Evolutionary conservation across 2,329 filamentous ascomycete species (phyloP), one percentile per base, ranked within the genome.

Genomic region (Myrmaecium sp.): DNA sequence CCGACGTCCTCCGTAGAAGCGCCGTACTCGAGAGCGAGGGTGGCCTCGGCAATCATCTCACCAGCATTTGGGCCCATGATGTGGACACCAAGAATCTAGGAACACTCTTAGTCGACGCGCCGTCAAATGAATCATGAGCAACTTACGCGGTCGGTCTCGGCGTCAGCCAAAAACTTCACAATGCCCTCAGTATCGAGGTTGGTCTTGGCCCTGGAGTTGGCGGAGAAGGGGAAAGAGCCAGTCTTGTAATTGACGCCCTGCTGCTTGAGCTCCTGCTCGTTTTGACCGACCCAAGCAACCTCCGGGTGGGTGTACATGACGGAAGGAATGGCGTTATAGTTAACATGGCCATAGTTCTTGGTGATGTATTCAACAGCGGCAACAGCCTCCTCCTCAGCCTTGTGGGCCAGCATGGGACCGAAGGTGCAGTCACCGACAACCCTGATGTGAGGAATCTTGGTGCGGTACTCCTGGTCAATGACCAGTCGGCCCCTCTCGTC

Each of bases 221-320:
- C 89, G 49, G 74, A 79, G 69, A 98, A 98, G 42, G 89, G 89
- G 72, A 98, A 98, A 26, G 69, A 77, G 53, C 89, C 89, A 47
- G 84, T 64, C 47, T 81, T 81, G 73, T 94, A 98, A 49, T 89
- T 82, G 46, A 92, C 71, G 36, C 81, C 82, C 36, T 76, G 68
- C 39, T 73, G 72, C 69, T 95, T 94, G 38, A 98, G 66, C 42
- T 98, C 89, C 51, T 86, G 78, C 65, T 98, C 89, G 54, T 75
- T 94, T 65, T 94, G 84, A 32, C 89, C 89, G 24, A 98, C 89
- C 89, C 89, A 98, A 18, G 89, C 83, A 38, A 95, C 89, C 58
- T 98, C 89, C 17, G 89, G 89, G 62, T 94, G 77, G 7, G 89
- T 95, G 70, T 98, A 98, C 89, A 98, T 98, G 60, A 98, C 89